These are phyloP conservation scores for Spirogloea muscicola DNA, from an alignment of 139 green algal species.

Conservation along the genomic window DNA sequence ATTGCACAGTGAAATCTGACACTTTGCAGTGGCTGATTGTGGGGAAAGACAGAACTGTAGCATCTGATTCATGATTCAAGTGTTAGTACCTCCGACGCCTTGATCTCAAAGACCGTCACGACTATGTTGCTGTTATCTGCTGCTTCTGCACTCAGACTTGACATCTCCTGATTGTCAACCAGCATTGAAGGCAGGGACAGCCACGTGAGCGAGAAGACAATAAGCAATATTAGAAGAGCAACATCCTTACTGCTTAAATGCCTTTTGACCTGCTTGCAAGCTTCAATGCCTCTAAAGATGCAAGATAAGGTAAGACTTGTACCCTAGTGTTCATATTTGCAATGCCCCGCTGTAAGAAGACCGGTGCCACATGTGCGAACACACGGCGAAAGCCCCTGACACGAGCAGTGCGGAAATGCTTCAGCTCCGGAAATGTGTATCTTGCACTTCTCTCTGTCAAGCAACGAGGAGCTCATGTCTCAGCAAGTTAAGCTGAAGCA, in stretches of 20 bases:
- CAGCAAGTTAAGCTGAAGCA: background rate
- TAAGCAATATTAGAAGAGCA: too few species aligned
- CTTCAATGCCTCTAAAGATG: too few species aligned
- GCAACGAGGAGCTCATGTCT: constrained; percentile 56
- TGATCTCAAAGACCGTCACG: constrained; percentile 32
- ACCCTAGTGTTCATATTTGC: constrained; percentile 66
- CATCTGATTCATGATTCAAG: too few species aligned
- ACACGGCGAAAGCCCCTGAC: constrained; percentile 72
- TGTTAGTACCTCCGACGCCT: constrained; percentile 14
- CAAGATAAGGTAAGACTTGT: background rate
- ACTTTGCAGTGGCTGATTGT: too few species aligned
- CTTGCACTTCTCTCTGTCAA: constrained; percentile 57
- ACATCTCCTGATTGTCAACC: constrained; percentile 49
- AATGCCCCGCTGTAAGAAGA: constrained; percentile 82
- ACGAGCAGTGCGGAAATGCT: constrained; percentile 66
- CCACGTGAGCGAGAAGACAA: too few species aligned
- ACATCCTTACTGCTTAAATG: too few species aligned
- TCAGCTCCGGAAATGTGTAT: constrained; percentile 76
- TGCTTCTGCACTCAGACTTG: constrained; percentile 39
- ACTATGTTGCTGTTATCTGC: constrained; percentile 8
- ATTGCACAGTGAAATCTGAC: too few species aligned
- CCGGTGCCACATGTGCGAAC: constrained; percentile 76
- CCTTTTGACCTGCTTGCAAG: too few species aligned
- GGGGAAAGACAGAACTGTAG: too few species aligned
- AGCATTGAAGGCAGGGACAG: too few species aligned